Percentiles rank a stretch among this genome's conserved stretches.
Evolutionary conservation across 768 basidiomycete genomes (phyloP).

Genomic region (Chalciporus piperatus): DNA sequence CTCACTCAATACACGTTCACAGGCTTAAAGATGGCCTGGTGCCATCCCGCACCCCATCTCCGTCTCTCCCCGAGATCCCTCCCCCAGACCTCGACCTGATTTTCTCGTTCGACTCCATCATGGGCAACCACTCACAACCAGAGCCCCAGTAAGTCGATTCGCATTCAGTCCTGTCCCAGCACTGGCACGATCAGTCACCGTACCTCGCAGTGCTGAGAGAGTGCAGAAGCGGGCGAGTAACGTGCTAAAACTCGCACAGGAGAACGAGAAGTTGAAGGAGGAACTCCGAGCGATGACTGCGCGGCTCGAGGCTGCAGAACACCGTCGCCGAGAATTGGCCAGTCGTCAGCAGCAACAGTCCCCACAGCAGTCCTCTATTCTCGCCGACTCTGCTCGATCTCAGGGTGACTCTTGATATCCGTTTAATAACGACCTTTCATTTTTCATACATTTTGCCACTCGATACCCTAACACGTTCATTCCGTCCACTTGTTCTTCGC

Average conservation of each 20-base stretch:
- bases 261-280: slow-evolving; percentile 76
- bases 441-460: slow-evolving; percentile 15
- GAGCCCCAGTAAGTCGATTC: slow-evolving; percentile 47
- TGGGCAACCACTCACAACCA: slow-evolving; percentile 26
- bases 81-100: slow-evolving; percentile 44
- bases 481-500: slow-evolving; percentile 13
- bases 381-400: slow-evolving; percentile 17
- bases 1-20: slow-evolving; percentile 20
- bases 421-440: slow-evolving; percentile 23
- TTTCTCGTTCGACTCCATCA: slow-evolving; percentile 40
- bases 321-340: slow-evolving; percentile 46
- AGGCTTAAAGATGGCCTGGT: slow-evolving; percentile 23
- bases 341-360: slow-evolving; percentile 34
- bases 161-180: slow-evolving; percentile 17
- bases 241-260: slow-evolving; percentile 71
- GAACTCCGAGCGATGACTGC: slow-evolving; percentile 75
- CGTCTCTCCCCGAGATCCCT: slow-evolving; percentile 52
- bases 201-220: slow-evolving; percentile 29
- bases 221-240: slow-evolving; percentile 73
- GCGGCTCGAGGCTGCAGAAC: slow-evolving; percentile 71
- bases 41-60: slow-evolving; percentile 31
- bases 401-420: slow-evolving; percentile 26
- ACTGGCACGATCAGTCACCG: slow-evolving; percentile 33
- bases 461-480: slow-evolving; percentile 27
- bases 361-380: slow-evolving; percentile 5